Base-by-base conservation (phyloP, 31 red algal genomes). In the Asparagopsis taxiformis region DNA sequence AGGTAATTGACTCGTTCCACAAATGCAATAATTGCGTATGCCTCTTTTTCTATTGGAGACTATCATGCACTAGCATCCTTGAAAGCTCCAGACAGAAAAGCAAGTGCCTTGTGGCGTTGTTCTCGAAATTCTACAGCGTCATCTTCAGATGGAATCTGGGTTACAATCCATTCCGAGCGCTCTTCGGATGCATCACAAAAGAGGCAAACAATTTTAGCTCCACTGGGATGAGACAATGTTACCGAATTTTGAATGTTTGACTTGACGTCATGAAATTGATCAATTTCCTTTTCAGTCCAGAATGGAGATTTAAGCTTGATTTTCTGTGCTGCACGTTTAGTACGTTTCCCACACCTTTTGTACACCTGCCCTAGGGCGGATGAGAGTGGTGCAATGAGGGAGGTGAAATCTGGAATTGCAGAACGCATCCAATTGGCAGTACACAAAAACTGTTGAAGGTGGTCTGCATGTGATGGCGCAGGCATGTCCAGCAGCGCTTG, bases 401-500 rank as follows among this genome's bases (percentile, higher is more conserved):
- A 3, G 22, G 13, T 72, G 68, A 72, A 53, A 4, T 72, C 0
- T 43, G 28, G 68, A 35, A 72, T 54, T 6, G 20, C 3, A 3
- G 0, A 55, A 17, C 68, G 68, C 43, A 72, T 53, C 68, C 68
- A 55, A 3, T 72, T 72, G 16, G 68, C 41, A 0, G 68, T 48
- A 25, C 68, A 72, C 2, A 55, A 21, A 56, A 54, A 72, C 25
- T 72, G 68, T 55, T 72, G 68, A 23, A 72, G 49, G 3, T 72
- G 46, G 6, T 17, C 49, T 31, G 46, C 68, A 11, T 7, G 20
- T 3, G 19, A 11, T 0, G 51, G 68, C 0, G 22, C 7, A 15
- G 17, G 13, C 68, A 72, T 72, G 44, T 72, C 21, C 17, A 54
- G 10, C 3, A 35, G 33, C 3, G 44, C 5, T 8, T 32, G 3